Evolutionary conservation across 768 basidiomycete genomes (phyloP).

Genomic region (Xerocomellus chrysenteron): DNA sequence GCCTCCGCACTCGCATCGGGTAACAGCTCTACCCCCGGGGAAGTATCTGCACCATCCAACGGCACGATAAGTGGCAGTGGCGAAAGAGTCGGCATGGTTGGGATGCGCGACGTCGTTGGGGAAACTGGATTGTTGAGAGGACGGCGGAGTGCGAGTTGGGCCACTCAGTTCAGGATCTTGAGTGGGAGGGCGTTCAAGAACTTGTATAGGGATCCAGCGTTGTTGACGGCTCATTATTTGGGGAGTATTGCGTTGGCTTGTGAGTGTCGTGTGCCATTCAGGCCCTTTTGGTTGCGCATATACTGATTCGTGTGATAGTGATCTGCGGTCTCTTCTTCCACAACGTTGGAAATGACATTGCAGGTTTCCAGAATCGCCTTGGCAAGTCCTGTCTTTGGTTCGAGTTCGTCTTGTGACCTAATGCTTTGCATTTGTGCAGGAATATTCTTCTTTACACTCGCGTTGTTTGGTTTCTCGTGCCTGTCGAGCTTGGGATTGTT

Average conservation of each 20-base stretch:
- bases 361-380: constrained; percentile 94
- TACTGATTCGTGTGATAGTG: constrained; percentile 42
- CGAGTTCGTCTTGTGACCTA: neutral
- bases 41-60: constrained; percentile 19
- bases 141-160: constrained; percentile 78
- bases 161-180: constrained; percentile 89
- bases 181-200: constrained; percentile 99
- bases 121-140: constrained; percentile 71
- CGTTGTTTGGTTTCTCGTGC: constrained; percentile 96
- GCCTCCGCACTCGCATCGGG: neutral
- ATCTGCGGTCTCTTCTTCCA: constrained; percentile 94
- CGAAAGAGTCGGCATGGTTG: constrained; percentile 33
- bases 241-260: constrained; percentile 82
- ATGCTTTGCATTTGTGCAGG: constrained; percentile 40
- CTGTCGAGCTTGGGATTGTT: constrained; percentile 92
- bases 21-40: neutral
- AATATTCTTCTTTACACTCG: constrained; percentile 96
- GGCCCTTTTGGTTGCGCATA: neutral
- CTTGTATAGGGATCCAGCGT: constrained; percentile 89
- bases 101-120: constrained; percentile 64
- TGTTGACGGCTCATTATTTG: constrained; percentile 88
- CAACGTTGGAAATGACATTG: constrained; percentile 88
- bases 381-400: constrained; percentile 41
- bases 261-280: constrained; percentile 40
- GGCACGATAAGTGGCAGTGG: constrained; percentile 25